A percentile compares a stretch with the other conserved stretches of the same genome.
Conservation (phyloP, 768 basidiomycete genomes). For the Auricularia auricula-judae region DNA sequence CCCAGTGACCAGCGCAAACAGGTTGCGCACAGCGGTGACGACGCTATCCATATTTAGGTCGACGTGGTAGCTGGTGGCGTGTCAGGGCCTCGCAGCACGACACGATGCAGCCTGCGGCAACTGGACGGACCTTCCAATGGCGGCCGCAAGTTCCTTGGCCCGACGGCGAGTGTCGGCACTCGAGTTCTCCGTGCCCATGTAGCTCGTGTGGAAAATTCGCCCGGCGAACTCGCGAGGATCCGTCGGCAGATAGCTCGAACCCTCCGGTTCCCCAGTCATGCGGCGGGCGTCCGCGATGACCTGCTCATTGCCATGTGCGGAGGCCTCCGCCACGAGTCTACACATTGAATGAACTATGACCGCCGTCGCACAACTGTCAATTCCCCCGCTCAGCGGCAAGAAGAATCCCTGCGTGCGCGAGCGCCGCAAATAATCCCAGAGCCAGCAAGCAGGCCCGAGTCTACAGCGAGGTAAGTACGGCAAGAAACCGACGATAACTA, state of each 20-base stretch:
- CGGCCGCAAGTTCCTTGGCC: constrained; percentile 76
- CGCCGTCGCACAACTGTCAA: constrained; percentile 95
- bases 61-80: constrained; percentile 62
- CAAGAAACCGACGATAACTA: constrained; percentile 2
- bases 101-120: not conserved
- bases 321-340: constrained; percentile 74
- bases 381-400: constrained; percentile 88
- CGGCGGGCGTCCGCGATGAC: constrained; percentile 87
- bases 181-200: constrained; percentile 98
- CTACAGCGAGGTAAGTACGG: constrained; percentile 27
- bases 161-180: constrained; percentile 73
- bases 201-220: constrained; percentile 93
- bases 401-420: constrained; percentile 94
- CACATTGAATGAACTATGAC: constrained; percentile 97
- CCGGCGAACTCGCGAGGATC: constrained; percentile 81
- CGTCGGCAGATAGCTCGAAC: constrained; percentile 71
- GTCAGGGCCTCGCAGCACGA: not conserved
- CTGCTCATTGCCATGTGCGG: constrained; percentile 53
- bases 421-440: constrained; percentile 98
- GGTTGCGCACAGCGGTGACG: constrained; percentile 69
- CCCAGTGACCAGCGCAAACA: constrained; percentile 78
- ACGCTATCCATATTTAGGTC: constrained; percentile 94
- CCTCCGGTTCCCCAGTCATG: constrained; percentile 74
- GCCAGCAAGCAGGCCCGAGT: constrained; percentile 95
- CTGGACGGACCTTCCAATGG: constrained; percentile 70